phyloP scores from a whole-genome alignment of 768 basidiomycete genomes.

The Leccinum ochraceum region DNA sequence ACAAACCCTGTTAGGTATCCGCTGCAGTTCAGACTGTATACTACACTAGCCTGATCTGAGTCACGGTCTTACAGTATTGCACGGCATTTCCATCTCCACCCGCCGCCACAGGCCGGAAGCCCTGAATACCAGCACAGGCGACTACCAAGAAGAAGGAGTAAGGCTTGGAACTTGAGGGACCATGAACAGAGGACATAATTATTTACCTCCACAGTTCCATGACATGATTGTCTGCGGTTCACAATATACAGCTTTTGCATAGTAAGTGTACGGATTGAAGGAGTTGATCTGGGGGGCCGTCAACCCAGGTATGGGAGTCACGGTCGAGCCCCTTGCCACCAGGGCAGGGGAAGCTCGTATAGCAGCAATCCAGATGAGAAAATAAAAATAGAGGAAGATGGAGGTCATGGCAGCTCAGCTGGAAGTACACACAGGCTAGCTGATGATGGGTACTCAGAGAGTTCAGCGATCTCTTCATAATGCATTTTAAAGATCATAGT shows the following conservation, averaged over 20 bases:
- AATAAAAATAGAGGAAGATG: not conserved
- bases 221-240: slow-evolving; percentile 35
- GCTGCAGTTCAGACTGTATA: no score
- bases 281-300: slow-evolving; percentile 39
- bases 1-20: slow-evolving; percentile 23
- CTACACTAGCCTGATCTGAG: no score
- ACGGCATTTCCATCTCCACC: slow-evolving; percentile 44
- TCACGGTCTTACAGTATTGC: slow-evolving; percentile 41
- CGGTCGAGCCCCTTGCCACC: slow-evolving; percentile 23
- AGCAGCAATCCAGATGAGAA: slow-evolving; percentile 10
- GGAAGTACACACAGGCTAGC: not conserved
- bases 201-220: slow-evolving; percentile 56
- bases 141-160: slow-evolving; percentile 20
- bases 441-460: not conserved
- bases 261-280: slow-evolving; percentile 50
- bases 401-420: slow-evolving; percentile 6
- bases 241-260: slow-evolving; percentile 53
- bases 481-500: not conserved
- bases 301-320: slow-evolving; percentile 35
- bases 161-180: not conserved
- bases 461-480: not conserved
- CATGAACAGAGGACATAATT: not conserved
- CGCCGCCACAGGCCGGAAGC: slow-evolving; percentile 44
- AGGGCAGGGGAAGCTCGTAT: slow-evolving; percentile 23
- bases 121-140: slow-evolving; percentile 43